Evolutionary conservation across 2,329 filamentous ascomycete genomes (phyloP), one percentile per base, ranked within the genome.

Genomic region (Endocalyx cinctus): DNA sequence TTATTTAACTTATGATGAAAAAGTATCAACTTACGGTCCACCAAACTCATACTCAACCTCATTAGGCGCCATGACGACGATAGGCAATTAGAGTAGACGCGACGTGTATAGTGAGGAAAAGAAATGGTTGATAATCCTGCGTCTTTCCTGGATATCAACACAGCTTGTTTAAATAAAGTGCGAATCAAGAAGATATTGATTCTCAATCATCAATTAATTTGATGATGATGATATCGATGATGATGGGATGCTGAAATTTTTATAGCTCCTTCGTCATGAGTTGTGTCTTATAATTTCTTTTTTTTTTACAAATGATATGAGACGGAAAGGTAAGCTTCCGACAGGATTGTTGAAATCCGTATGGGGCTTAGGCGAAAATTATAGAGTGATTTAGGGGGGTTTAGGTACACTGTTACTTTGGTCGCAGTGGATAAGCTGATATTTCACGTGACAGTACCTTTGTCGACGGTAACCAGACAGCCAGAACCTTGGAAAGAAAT

Each of bases 31-130:
- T 44, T 40, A 49, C 46, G 46, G 46, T 8, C 46, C 46, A 26
- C 46, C 44, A 31, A 48, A 48, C 29, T 48, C 45, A 23, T 48
- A 48, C 23, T 39, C 18, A 32, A 41, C 31, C 25, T 37, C 27
- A 15, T 13, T 17, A 20, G n/a, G 15, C 10, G n/a, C 11, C 12
- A 11, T 29, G 12, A 29, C n/a, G 11, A 16, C 5, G 11, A 5
- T 14, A 8, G 11, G 5, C 8, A 14, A 14, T 15, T 27, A 15
- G 8, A 13, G 3, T 5, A 4, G 10, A 5, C 25, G 7, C 6
- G 6, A 27, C 10, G 13, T n/a, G 11, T 16, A 27, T 13, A 10
- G 26, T 27, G n/a, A 13, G n/a, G n/a, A n/a, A n/a, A n/a, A n/a
- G n/a, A n/a, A n/a, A n/a, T n/a, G n/a, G n/a, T n/a, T n/a, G n/a